Evolutionary conservation across 2,329 filamentous ascomycete species (phyloP), one percentile per base, ranked within the genome.

Genomic region (Alternaria tenuissima): DNA sequence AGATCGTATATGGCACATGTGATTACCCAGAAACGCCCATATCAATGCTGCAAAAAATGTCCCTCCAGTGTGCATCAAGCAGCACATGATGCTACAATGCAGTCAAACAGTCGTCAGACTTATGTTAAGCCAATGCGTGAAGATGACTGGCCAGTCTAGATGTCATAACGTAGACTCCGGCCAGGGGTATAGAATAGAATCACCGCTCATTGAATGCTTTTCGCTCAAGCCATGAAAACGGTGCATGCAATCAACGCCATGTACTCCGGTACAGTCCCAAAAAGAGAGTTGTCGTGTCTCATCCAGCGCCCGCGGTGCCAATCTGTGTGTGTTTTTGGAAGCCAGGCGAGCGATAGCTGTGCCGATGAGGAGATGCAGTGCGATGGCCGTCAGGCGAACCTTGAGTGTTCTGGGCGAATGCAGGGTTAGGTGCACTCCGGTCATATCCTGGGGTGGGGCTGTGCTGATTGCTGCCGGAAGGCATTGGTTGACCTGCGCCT

Each of bases 291-390:
- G 49, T 48, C 43, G 43, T 52, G 16, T 56, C 52, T 69, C 66
- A 78, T 32, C 73, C 72, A 32, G 76, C 76, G 41, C 76, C 77
- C n/a, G 77, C 73, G 18, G 74, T 77, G 48, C 76, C 74, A 36
- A 78, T 71, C 48, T 74, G 73, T 52, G 70, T 71, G 34, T 76
- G 74, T 61, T 77, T 77, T 57, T 76, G 76, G 38, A 73, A 75
- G 24, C 72, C 72, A 18, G 76, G 75, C 28, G 74, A 75, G 24
- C 75, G 75, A 55, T 78, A 79, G 64, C 76, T 78, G 39, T 79
- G 75, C 32, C 77, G 72, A 62, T 78, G 76, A 26, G 76, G 77
- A 24, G 74, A 77, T 20, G 69, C 75, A 26, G 72, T 77, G 8
- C 76, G 73, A 55, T 78, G 74, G 39, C 72, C 74, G 49, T 78